Evolutionary conservation across 2,329 filamentous ascomycete genomes (phyloP).

Genomic region (Chrysosporium keratinophilum): DNA sequence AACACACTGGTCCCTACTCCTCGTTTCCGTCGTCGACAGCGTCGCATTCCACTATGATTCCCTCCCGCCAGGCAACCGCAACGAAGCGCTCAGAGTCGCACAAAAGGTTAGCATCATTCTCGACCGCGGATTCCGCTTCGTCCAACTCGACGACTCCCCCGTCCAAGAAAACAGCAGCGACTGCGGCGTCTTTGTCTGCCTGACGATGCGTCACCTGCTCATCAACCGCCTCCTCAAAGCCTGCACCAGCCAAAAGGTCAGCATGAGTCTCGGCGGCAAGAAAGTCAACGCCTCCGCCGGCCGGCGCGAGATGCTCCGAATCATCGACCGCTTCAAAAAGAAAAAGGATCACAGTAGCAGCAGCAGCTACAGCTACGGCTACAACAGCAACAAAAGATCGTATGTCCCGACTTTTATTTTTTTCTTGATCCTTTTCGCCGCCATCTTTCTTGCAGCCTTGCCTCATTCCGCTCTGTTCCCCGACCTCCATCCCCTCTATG

Average conservation of each 20-base stretch:
- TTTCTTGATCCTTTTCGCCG: slow-evolving; percentile 6
- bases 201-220: slow-evolving; percentile 89
- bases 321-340: slow-evolving; percentile 76
- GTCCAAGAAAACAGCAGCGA: slow-evolving; percentile 88
- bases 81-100: slow-evolving; percentile 60
- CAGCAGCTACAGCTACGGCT: too few relatives aligned
- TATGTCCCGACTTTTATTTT: slow-evolving; percentile 41
- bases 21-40: slow-evolving; percentile 79
- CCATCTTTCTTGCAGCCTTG: slow-evolving; percentile 9
- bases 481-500: not conserved
- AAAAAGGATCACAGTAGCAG: slow-evolving; percentile 58
- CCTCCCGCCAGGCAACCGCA: slow-evolving; percentile 62
- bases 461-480: slow-evolving; percentile 4
- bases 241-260: slow-evolving; percentile 73
- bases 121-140: slow-evolving; percentile 55
- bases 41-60: slow-evolving; percentile 97
- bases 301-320: slow-evolving; percentile 80
- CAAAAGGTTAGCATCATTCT: slow-evolving; percentile 61
- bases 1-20: slow-evolving; percentile 85
- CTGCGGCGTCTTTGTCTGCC: slow-evolving; percentile 91
- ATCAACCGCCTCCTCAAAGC: slow-evolving; percentile 71
- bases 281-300: slow-evolving; percentile 69
- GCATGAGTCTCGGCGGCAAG: slow-evolving; percentile 84
- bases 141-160: slow-evolving; percentile 73
- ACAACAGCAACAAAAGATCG: slow-evolving; percentile 49